A percentile compares a stretch with the other conserved stretches of the same genome.
phyloP scores from a whole-genome alignment of 2,329 filamentous ascomycete genomes.

The Paracamarosporium sp. region DNA sequence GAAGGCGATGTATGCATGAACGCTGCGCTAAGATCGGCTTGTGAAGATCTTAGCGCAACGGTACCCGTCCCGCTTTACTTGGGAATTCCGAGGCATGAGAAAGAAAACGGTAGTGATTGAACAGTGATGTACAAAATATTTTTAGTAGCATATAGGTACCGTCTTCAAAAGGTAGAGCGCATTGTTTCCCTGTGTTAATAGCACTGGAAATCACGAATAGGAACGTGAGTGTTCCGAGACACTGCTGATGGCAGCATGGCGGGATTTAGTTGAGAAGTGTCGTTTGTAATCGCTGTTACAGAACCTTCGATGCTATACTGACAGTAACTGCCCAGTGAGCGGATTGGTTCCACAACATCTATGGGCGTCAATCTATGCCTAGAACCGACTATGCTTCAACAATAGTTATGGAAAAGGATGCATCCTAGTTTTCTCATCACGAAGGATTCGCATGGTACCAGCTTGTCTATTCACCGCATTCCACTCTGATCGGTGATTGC shows the following conservation, averaged over 20 bases:
- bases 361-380: neutral
- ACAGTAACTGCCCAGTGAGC: neutral
- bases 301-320: neutral
- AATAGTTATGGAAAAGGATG: neutral
- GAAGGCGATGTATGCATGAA: constrained; percentile 3
- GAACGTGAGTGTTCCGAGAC: neutral
- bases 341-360: neutral
- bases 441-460: neutral
- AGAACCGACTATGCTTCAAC: neutral
- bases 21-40: constrained; percentile 12
- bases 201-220: no score
- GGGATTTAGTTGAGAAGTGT: neutral
- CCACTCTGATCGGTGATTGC: neutral
- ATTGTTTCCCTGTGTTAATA: neutral
- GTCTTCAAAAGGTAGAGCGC: neutral
- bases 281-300: neutral
- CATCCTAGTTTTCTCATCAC: neutral
- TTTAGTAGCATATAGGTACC: no score
- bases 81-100: neutral
- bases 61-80: neutral
- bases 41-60: constrained; percentile 17
- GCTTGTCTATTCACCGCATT: neutral
- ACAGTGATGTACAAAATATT: no score
- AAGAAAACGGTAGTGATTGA: neutral
- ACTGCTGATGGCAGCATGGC: neutral